phyloP scores from a whole-genome alignment of 1,284 basidiomycete species.

The Coniferiporia weirii region DNA sequence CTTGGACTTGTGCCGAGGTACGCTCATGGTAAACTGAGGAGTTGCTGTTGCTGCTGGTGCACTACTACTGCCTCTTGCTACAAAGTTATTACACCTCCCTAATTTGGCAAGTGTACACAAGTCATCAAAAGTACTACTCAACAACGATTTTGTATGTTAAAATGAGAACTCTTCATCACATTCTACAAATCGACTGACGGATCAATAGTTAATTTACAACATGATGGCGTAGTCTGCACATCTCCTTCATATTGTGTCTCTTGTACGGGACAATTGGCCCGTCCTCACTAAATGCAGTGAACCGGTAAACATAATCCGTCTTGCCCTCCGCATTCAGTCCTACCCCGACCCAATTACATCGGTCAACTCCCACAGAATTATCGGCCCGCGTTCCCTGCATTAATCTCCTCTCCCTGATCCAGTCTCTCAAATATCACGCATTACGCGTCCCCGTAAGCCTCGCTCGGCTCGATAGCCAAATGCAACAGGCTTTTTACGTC shows the following conservation, averaged over 20 bases:
- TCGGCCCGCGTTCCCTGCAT: too few relatives aligned
- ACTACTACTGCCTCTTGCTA: too few relatives aligned
- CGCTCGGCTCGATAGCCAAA: constrained; percentile 30
- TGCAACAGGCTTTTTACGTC: constrained; percentile 36
- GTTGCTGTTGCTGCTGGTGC: not conserved
- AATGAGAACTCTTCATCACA: too few relatives aligned
- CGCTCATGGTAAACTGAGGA: not conserved
- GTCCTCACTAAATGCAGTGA: not conserved
- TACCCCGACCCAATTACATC: not conserved
- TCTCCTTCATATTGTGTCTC: not conserved
- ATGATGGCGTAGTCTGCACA: not conserved
- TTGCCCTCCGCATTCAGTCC: constrained; percentile 1
- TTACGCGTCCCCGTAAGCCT: too few relatives aligned
- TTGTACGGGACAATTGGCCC: too few relatives aligned
- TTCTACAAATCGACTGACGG: too few relatives aligned
- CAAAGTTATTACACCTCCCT: too few relatives aligned
- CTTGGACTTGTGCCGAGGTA: constrained; percentile 1
- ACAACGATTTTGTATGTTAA: too few relatives aligned
- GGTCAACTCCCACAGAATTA: not conserved
- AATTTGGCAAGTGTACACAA: too few relatives aligned
- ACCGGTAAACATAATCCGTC: not conserved
- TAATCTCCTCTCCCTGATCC: too few relatives aligned
- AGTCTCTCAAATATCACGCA: too few relatives aligned
- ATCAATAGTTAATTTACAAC: not conserved
- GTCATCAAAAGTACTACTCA: too few relatives aligned